Percentiles rank a stretch among this genome's conserved stretches.
phyloP scores from a whole-genome alignment of 352 stramenopile species.

The Pythium coloratum region DNA sequence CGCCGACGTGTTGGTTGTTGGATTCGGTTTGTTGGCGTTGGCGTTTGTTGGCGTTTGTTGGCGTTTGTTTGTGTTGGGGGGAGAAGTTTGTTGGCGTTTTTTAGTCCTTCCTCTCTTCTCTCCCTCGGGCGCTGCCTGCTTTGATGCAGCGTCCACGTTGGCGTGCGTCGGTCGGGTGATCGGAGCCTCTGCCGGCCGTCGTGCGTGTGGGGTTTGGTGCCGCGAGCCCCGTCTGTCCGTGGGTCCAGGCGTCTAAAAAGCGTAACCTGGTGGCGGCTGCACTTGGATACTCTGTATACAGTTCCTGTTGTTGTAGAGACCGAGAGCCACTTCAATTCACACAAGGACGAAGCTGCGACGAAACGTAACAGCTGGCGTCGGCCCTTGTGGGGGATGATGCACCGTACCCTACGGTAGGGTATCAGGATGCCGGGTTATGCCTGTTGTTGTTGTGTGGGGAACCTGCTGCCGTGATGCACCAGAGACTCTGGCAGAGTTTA shows the following conservation, averaged over 20 bases:
- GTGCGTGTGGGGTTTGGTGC: constrained; percentile 2
- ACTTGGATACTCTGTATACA: not conserved
- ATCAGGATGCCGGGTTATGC: not conserved
- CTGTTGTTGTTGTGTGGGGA: constrained; percentile 1
- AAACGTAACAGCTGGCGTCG: not conserved
- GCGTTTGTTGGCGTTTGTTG: constrained; percentile 5
- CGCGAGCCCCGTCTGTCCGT: not conserved
- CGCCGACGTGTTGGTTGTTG: not conserved
- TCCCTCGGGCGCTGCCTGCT: too few species aligned
- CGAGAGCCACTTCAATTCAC: not conserved
- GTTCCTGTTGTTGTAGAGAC: not conserved
- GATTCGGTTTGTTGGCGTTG: not conserved
- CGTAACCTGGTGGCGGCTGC: constrained; percentile 2
- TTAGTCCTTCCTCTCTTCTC: not conserved
- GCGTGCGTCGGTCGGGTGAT: not conserved
- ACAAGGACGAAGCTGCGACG: constrained; percentile 1
- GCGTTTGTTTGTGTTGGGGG: not conserved
- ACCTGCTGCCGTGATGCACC: not conserved
- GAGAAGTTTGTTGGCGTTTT: not conserved
- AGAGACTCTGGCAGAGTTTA: not conserved
- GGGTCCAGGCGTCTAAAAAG: not conserved
- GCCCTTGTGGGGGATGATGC: not conserved
- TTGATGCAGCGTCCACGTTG: not conserved
- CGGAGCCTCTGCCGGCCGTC: not conserved
- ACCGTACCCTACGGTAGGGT: not conserved